These are phyloP conservation scores for Suhomyces sp. DNA, from an alignment of 805 yeast species.

Conservation along the genomic window DNA sequence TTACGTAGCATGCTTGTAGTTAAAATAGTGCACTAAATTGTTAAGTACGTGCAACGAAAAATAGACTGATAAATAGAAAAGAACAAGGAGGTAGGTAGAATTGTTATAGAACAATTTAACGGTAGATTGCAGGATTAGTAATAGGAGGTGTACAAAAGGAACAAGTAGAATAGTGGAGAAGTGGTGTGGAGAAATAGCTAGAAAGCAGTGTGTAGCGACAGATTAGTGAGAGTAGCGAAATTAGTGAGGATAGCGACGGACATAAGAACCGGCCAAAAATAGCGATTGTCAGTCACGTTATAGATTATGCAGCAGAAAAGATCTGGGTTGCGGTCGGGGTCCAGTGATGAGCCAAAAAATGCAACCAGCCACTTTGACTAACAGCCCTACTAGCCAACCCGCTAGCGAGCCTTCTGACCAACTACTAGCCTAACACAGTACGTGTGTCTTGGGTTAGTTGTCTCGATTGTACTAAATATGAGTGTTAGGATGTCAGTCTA, in stretches of 20 bases:
- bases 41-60: too few species aligned
- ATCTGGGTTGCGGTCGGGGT: not conserved
- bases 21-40: not conserved
- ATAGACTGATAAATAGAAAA: not conserved
- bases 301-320: not conserved
- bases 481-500: too few species aligned
- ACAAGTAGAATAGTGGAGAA: not conserved
- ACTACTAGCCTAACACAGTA: too few species aligned
- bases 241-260: not conserved
- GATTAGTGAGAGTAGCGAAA: not conserved
- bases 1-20: not conserved
- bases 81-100: not conserved
- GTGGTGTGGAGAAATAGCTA: not conserved
- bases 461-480: too few species aligned
- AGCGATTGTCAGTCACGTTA: not conserved
- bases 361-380: too few species aligned
- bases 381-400: too few species aligned
- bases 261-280: not conserved
- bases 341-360: not conserved
- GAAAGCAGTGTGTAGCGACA: not conserved
- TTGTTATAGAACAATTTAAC: too few species aligned
- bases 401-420: too few species aligned
- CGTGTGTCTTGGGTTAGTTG: too few species aligned
- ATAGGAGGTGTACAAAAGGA: not conserved
- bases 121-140: not conserved